Percentiles rank a stretch among this genome's conserved stretches.
phyloP scores from a whole-genome alignment of 306 rosid species.

The Urtica urens region DNA sequence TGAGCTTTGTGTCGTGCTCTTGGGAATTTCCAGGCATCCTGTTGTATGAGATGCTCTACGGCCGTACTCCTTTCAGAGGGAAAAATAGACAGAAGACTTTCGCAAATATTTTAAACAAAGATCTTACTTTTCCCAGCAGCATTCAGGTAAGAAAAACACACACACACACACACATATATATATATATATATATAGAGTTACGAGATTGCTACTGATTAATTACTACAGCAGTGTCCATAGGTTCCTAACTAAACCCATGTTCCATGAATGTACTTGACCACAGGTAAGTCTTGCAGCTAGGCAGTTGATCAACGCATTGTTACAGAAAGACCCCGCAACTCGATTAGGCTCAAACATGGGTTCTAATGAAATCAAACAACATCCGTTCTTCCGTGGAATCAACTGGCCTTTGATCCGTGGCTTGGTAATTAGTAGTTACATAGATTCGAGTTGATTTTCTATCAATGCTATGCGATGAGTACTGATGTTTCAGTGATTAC shows the following conservation, averaged over 20 bases:
- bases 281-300: conserved; percentile 87
- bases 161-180: too few species aligned
- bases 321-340: conserved; percentile 66
- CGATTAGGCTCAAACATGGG: conserved; percentile 74
- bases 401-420: conserved; percentile 84
- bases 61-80: conserved; percentile 92
- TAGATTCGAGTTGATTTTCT: not conserved
- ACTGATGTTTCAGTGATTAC: too few species aligned
- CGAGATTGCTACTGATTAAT: too few species aligned
- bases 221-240: too few species aligned
- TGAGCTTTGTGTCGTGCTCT: not conserved
- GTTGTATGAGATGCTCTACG: conserved; percentile 91
- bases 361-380: conserved; percentile 76
- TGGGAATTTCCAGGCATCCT: conserved; percentile 48
- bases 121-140: conserved; percentile 90
- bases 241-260: too few species aligned
- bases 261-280: too few species aligned
- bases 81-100: conserved; percentile 85
- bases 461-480: too few species aligned
- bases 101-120: conserved; percentile 78
- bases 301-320: conserved; percentile 76
- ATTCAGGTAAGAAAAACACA: too few species aligned
- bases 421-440: conserved; percentile 72
- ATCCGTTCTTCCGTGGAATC: conserved; percentile 80
- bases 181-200: too few species aligned